These are phyloP conservation scores for Coemansia sp. DNA, from an alignment of 192 early-diverging fungal species.

Conservation along the genomic window DNA sequence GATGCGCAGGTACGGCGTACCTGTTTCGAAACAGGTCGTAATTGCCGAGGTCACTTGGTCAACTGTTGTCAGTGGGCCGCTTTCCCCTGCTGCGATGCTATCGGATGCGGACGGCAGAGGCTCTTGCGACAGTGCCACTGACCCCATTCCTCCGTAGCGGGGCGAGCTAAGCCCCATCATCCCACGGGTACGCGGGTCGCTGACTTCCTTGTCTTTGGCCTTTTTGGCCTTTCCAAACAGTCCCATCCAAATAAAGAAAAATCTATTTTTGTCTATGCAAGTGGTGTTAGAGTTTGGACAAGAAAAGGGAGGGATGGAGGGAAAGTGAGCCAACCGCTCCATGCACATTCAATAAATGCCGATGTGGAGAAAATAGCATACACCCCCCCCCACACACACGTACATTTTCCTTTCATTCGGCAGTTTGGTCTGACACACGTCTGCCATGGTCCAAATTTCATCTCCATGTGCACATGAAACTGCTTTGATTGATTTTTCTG, in stretches of 20 bases:
- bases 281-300: no score
- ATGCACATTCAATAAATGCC: no score
- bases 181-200: not conserved
- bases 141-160: no score
- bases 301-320: no score
- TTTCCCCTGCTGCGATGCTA: not conserved
- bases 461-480: no score
- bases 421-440: not conserved
- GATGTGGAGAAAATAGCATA: no score
- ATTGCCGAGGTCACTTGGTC: constrained; percentile 33
- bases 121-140: no score
- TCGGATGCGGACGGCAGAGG: not conserved
- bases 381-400: no score
- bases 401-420: not conserved
- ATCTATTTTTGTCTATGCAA: not conserved
- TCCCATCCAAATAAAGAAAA: constrained; percentile 16
- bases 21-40: constrained; percentile 15
- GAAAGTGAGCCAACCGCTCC: no score
- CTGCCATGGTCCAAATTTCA: not conserved
- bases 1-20: constrained; percentile 39
- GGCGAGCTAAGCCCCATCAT: not conserved
- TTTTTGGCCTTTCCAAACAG: constrained; percentile 33
- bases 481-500: no score
- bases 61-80: constrained; percentile 8
- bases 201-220: constrained; percentile 13